phyloP scores from a whole-genome alignment of 2,329 filamentous ascomycete genomes.

The Alternaria panax region DNA sequence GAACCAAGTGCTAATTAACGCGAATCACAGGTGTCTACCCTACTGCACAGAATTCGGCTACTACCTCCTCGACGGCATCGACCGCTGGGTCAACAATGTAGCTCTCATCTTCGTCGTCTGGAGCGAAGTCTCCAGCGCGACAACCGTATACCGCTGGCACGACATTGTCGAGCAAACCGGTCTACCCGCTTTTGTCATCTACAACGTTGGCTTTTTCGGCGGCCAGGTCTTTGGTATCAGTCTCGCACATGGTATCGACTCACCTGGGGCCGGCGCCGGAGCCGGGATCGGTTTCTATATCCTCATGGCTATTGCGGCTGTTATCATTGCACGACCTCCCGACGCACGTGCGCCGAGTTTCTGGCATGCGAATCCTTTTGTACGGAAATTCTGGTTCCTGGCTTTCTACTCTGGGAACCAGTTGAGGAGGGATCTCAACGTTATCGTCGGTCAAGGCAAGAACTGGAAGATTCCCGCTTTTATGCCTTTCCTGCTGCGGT shows the following conservation, averaged over 20 bases:
- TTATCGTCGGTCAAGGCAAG: conserved; percentile 60
- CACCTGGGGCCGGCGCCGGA: conserved; percentile 57
- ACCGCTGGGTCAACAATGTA: conserved; percentile 65
- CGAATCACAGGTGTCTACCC: conserved; percentile 52
- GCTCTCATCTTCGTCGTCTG: conserved; percentile 63
- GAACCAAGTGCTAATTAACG: background rate
- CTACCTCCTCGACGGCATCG: conserved; percentile 63
- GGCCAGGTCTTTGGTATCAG: conserved; percentile 61
- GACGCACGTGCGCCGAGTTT: conserved; percentile 52
- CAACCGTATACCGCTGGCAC: conserved; percentile 62
- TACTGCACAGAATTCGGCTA: conserved; percentile 67
- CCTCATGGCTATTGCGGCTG: conserved; percentile 50
- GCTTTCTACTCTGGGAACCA: conserved; percentile 63
- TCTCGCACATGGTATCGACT: conserved; percentile 56
- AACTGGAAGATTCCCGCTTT: conserved; percentile 65
- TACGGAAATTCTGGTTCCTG: conserved; percentile 61
- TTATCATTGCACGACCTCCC: conserved; percentile 55
- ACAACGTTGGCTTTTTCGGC: conserved; percentile 62
- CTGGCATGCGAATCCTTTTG: conserved; percentile 51
- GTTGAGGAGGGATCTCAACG: conserved; percentile 63
- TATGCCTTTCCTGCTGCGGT: conserved; percentile 56
- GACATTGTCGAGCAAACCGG: conserved; percentile 58
- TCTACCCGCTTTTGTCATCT: conserved; percentile 53
- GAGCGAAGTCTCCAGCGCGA: conserved; percentile 61
- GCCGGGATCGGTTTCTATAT: conserved; percentile 63